phyloP scores from a whole-genome alignment of 495 filamentous ascomycete species.

The Xylaria curta region DNA sequence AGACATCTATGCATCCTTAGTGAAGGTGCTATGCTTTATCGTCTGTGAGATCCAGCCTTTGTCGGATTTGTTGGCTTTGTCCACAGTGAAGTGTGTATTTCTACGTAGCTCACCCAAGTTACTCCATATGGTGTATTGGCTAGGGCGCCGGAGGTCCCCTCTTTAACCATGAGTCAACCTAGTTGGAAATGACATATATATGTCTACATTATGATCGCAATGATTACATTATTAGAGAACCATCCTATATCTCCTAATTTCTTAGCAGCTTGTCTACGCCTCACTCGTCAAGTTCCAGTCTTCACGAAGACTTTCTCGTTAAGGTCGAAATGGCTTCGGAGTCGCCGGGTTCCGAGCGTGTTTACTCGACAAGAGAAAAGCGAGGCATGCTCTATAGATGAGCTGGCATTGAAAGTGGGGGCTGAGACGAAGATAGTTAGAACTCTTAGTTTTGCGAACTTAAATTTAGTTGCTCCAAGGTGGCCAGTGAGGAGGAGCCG shows the following conservation, averaged over 20 bases:
- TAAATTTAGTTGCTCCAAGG: not conserved
- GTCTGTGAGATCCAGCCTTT: not conserved
- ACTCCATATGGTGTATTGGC: not conserved
- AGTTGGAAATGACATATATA: constrained; percentile 11
- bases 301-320: not conserved
- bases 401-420: no score
- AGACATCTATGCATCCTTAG: not conserved
- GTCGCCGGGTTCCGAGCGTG: not conserved
- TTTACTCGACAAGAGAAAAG: not conserved
- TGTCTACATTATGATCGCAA: not conserved
- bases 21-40: not conserved
- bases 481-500: not conserved
- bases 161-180: constrained; percentile 10
- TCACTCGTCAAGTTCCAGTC: not conserved
- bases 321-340: not conserved
- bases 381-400: not conserved
- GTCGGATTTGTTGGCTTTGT: not conserved
- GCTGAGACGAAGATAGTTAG: not conserved
- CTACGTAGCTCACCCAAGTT: not conserved
- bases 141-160: not conserved
- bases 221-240: constrained; percentile 10
- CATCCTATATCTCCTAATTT: not conserved
- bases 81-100: constrained; percentile 5
- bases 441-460: not conserved
- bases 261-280: not conserved